Evolutionary conservation across 805 yeast species (phyloP), one percentile per base, ranked within the genome.

Genomic region (Torulaspora indica): DNA sequence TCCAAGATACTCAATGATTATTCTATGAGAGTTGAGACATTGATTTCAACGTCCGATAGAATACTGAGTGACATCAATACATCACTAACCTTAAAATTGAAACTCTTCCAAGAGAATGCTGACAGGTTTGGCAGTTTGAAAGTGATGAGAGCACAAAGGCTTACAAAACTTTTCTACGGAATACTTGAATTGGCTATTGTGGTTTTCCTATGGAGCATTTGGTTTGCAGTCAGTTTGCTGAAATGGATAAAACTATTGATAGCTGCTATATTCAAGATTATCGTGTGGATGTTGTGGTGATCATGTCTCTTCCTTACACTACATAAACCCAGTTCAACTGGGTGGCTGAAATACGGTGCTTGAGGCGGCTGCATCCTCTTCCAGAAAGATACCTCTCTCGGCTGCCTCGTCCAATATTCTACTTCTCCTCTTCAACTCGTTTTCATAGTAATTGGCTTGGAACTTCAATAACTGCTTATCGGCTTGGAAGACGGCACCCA

Each of bases 31-130:
- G 73, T 82, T 31, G 89, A 83, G 54, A 79, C 76, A 39, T 58
- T 82, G 43, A 66, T 83, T 36, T 78, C 82, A 12, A 69, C 73
- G 29, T 78, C 84, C 40, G 89, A 83, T 63, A 68, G 90, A 50
- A 74, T 83, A 8, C 76, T 81, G 46, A 83, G 87, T 48, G 90
- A 82, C 55, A 78, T 84, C 42, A 84, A 80, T 58, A 83, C 91
- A 0, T 79, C 88, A 1, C 61, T 82, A 34, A 74, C 87, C 8
- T 63, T 84, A 47, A 82, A 81, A 51, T 66, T 83, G 23, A 67
- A 65, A 47, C 49, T 58, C 14, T 59, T 61, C 25, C 66, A 63
- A 43, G 67, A 63, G 32, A 57, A 59, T 34, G 56, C 63, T 2
- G 65, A 61, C 41, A 54, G 55, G n/a, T 55, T 51, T 45, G 60